Conservation (phyloP, 2,329 filamentous ascomycete genomes). For the Cercospora beticola region DNA sequence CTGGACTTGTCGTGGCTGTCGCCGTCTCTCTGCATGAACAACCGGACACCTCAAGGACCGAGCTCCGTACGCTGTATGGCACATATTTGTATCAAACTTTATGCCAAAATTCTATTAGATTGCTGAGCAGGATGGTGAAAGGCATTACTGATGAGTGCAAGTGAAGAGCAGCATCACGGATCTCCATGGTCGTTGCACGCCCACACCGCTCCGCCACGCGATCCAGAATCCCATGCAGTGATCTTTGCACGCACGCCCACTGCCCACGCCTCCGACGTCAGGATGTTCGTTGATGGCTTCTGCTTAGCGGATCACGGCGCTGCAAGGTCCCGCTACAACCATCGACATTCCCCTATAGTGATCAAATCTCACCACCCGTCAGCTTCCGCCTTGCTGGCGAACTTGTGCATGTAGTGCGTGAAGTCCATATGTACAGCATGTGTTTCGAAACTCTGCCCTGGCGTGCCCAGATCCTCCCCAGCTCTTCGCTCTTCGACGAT, state of each 20-base stretch:
- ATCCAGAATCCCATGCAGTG: neutral
- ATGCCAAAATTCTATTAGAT: neutral
- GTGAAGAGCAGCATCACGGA: neutral
- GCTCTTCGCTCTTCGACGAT: neutral
- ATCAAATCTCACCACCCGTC: neutral
- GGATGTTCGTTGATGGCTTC: neutral
- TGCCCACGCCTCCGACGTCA: neutral
- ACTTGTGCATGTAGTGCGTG: neutral
- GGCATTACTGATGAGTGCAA: neutral
- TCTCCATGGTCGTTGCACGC: neutral
- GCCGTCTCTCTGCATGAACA: neutral
- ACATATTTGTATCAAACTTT: neutral
- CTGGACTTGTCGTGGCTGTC: neutral
- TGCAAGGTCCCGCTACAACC: neutral
- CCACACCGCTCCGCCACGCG: neutral
- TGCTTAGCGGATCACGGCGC: neutral
- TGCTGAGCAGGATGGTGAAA: neutral
- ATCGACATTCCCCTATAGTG: neutral
- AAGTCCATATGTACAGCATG: neutral
- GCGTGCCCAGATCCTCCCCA: neutral
- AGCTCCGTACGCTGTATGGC: neutral
- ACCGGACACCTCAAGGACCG: neutral
- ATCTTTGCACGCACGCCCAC: neutral
- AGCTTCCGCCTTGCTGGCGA: neutral
- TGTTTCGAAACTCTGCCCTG: neutral